phyloP scores from a whole-genome alignment of 495 filamentous ascomycete species.

The Cercophora sp. region DNA sequence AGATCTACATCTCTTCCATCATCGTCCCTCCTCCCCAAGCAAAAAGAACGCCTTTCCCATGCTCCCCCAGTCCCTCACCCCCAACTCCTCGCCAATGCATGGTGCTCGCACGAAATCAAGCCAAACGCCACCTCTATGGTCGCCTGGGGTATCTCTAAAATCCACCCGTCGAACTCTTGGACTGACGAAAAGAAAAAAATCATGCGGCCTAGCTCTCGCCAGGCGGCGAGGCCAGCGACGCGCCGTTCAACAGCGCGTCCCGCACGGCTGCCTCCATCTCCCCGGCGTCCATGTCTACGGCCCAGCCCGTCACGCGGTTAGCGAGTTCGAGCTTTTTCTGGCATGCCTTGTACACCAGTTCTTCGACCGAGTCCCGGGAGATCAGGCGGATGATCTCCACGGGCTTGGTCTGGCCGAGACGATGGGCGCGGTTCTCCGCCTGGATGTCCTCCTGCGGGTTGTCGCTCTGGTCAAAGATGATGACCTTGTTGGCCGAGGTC shows the following conservation, averaged over 20 bases:
- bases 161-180: too few species aligned
- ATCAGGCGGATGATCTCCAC: conserved; percentile 84
- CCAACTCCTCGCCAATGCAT: too few species aligned
- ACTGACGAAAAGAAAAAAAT: too few species aligned
- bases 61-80: too few species aligned
- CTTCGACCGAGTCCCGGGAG: conserved; percentile 80
- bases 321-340: conserved; percentile 92
- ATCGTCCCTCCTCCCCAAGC: too few species aligned
- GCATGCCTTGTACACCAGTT: conserved; percentile 84
- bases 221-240: conserved; percentile 12
- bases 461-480: conserved; percentile 93
- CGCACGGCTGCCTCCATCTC: conserved; percentile 31
- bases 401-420: conserved; percentile 82
- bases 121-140: too few species aligned
- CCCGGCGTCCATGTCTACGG: conserved; percentile 25
- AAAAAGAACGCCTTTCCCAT: too few species aligned
- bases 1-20: too few species aligned
- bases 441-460: conserved; percentile 97
- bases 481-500: conserved; percentile 90
- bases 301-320: conserved; percentile 59
- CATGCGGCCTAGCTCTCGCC: too few species aligned
- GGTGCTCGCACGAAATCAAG: too few species aligned
- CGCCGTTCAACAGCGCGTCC: conserved; percentile 17
- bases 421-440: conserved; percentile 93
- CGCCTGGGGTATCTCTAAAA: too few species aligned